Percentiles rank a stretch among this genome's conserved stretches.
phyloP scores from a whole-genome alignment of 2,329 filamentous ascomycete genomes.

The Ophiostoma perfectum region DNA sequence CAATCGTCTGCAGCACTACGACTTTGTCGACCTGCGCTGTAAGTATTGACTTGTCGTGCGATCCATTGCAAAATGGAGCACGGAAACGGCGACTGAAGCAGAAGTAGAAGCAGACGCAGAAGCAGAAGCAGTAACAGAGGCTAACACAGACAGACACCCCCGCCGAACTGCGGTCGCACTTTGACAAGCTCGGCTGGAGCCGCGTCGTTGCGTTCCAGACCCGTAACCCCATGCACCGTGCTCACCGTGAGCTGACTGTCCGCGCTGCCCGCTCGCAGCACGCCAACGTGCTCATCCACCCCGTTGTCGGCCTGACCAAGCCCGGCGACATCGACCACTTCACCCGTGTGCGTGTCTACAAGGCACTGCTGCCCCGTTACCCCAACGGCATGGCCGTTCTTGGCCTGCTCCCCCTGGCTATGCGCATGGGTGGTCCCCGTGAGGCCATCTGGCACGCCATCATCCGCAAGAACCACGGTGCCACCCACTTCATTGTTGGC shows the following conservation, averaged over 20 bases:
- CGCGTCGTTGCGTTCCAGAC: conserved; percentile 99
- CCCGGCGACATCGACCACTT: conserved; percentile 99
- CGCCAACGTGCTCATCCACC: conserved; percentile 98
- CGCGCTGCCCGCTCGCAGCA: conserved; percentile 92
- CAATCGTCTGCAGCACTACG: conserved; percentile 94
- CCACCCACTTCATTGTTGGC: conserved; percentile 98
- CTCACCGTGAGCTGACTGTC: conserved; percentile 95
- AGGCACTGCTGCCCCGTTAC: conserved; percentile 91
- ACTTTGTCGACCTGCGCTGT: conserved; percentile 90
- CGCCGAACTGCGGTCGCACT: conserved; percentile 89
- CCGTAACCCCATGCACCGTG: conserved; percentile 97
- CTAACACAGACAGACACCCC: conserved; percentile 60
- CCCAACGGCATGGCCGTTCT: conserved; percentile 98
- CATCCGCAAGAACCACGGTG: conserved; percentile 99
- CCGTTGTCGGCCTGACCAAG: conserved; percentile 96
- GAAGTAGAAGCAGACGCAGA: background rate
- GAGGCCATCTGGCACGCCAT: conserved; percentile 99
- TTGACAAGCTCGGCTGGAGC: conserved; percentile 99
- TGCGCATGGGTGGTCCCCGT: conserved; percentile 98
- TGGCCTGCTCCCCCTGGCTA: conserved; percentile 88
- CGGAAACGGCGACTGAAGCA: no score
- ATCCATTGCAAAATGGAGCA: no score
- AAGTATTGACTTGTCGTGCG: background rate
- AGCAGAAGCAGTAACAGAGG: background rate
- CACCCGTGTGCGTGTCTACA: conserved; percentile 97